Evolutionary conservation across 1,284 basidiomycete species (phyloP), one percentile per base, ranked within the genome.

Genomic region (Pseudozyma tsukubaensis): DNA sequence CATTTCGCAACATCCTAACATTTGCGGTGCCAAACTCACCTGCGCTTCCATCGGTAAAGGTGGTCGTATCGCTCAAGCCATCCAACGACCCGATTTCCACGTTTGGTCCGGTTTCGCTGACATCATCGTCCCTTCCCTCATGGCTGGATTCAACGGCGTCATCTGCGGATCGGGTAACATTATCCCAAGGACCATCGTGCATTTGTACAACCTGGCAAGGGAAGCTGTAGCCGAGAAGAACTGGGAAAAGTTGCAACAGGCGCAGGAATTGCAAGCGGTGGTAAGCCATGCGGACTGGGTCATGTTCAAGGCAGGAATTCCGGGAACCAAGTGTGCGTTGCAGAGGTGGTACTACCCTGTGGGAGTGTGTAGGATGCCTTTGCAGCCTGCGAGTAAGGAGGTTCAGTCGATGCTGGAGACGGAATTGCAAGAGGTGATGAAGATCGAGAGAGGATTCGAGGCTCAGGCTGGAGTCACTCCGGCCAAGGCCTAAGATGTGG

Each of bases 21-120:
- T 94, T 78, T 90, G 89, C 80, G 94, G 94, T 35, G 91, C 94
- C 66, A 96, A 85, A 86, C 88, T 94, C 45, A 93, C 92, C 34
- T 95, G 94, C 81, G 93, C 92, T 44, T 92, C 92, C 72, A 92
- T 96, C 65, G 94, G 94, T 59, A 96, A 96, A 86, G 88, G 94
- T 76, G 92, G 91, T 24, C 89, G 94, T 61, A 91, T 96, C 73
- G 90, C 90, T 47, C 89, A 89, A 35, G 87, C 88, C 5, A 89
- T 93, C 7, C 88, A 85, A 14, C 39, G 64, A 32, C 54, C 59
- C 24, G 39, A 37, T 10, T 75, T 79, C 77, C 72, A 68, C 39
- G 62, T 72, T 36, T 60, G 57, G 66, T 59, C 68, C 39, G 70
- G 62, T 18, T 59, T 74, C 53, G 60, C 62, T 34, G 62, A 76